Evolutionary conservation across 345 rosid genomes (phyloP).

Genomic region (Citrus sinensis): DNA sequence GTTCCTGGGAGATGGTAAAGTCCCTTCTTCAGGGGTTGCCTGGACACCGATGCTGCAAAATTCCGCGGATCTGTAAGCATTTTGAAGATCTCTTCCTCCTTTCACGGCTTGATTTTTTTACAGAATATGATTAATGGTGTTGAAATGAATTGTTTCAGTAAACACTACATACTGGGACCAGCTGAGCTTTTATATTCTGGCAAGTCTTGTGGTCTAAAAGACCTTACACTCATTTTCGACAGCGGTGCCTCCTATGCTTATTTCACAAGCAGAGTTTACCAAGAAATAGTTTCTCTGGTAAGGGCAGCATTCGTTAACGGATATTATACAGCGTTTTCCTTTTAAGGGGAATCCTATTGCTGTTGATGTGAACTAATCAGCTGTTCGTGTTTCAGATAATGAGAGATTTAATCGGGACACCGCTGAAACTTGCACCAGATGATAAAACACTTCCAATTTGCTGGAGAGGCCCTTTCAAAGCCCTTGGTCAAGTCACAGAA

Average conservation of each 20-base stretch:
- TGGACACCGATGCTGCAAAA: background rate
- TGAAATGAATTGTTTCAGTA: background rate
- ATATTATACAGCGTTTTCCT: background rate
- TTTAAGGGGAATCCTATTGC: background rate
- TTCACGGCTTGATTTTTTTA: background rate
- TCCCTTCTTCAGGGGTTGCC: background rate
- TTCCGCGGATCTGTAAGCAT: background rate
- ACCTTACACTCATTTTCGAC: background rate
- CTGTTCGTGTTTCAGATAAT: constrained; percentile 8
- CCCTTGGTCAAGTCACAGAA: constrained; percentile 8
- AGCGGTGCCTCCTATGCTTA: background rate
- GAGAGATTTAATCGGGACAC: background rate
- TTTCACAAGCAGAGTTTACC: background rate
- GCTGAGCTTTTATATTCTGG: constrained; percentile 3
- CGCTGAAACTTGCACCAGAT: background rate
- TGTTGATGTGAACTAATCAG: background rate
- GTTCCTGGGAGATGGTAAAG: background rate
- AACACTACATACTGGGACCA: background rate
- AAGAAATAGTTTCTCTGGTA: background rate
- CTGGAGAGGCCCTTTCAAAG: constrained; percentile 22
- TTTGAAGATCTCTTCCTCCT: background rate
- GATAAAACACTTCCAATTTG: constrained; percentile 22
- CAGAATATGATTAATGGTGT: background rate
- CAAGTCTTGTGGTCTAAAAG: no score
- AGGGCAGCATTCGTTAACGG: background rate